phyloP scores from a whole-genome alignment of 2,329 filamentous ascomycete species.

The Elsinoe arachidis region DNA sequence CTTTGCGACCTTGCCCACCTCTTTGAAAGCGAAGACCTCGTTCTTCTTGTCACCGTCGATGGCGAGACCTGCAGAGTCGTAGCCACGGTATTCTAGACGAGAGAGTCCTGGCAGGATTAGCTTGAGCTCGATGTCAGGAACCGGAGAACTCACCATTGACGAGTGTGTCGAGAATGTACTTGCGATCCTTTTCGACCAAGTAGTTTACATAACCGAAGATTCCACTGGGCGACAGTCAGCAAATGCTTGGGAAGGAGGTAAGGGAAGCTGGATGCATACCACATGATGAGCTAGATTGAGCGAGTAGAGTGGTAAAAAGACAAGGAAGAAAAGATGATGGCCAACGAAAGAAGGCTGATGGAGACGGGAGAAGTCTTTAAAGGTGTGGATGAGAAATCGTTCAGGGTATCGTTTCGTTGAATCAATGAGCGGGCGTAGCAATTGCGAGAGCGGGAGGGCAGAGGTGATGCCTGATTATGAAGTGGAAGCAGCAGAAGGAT shows the following conservation, averaged over 20 bases:
- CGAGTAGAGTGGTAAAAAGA: constrained; percentile 1
- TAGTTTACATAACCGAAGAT: constrained; percentile 99
- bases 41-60: constrained; percentile 98
- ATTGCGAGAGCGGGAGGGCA: neutral
- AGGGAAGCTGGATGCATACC: constrained; percentile 11
- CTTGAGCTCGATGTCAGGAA: constrained; percentile 18
- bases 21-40: constrained; percentile 94
- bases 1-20: constrained; percentile 98
- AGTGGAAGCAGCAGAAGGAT: neutral
- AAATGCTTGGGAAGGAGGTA: neutral
- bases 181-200: constrained; percentile 96
- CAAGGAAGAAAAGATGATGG: constrained; percentile 4
- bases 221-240: constrained; percentile 36
- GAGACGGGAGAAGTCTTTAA: neutral
- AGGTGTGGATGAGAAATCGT: constrained; percentile 1
- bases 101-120: constrained; percentile 59
- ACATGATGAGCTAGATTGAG: constrained; percentile 14
- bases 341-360: constrained; percentile 9
- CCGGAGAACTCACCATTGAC: constrained; percentile 67
- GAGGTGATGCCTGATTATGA: neutral
- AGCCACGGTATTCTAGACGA: constrained; percentile 95
- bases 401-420: constrained; percentile 12
- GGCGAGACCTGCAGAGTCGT: constrained; percentile 93
- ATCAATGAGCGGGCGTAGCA: constrained; percentile 4
- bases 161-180: constrained; percentile 89